Conservation (phyloP, 2,329 filamentous ascomycete genomes). For the Penicillium digitatum region DNA sequence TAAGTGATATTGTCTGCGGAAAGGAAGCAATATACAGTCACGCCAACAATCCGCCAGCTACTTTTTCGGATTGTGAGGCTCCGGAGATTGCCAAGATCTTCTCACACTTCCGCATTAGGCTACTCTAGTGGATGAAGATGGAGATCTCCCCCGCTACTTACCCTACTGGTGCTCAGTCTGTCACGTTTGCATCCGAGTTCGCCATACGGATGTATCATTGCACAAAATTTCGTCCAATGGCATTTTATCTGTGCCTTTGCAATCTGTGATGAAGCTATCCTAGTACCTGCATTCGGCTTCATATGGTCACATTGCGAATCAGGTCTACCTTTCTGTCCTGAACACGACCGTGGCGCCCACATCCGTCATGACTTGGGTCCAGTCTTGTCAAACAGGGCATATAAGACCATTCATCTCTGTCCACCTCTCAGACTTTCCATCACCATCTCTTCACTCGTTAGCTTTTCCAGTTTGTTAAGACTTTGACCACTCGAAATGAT, state of each 20-base stretch:
- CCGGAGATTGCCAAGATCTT: background rate
- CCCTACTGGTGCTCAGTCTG: conserved; percentile 28
- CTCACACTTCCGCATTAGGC: conserved; percentile 18
- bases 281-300: conserved; percentile 20
- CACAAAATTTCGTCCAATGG: conserved; percentile 8
- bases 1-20: background rate
- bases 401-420: conserved; percentile 24
- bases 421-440: conserved; percentile 1
- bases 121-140: conserved; percentile 1
- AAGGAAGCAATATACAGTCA: background rate
- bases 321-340: conserved; percentile 23
- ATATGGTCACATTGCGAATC: conserved; percentile 16
- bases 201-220: conserved; percentile 16
- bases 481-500: conserved; percentile 33
- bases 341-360: conserved; percentile 28
- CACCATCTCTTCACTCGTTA: conserved; percentile 22
- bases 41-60: background rate
- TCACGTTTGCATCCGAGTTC: conserved; percentile 26
- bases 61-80: background rate
- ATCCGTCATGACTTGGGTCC: conserved; percentile 17
- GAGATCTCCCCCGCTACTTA: conserved; percentile 10
- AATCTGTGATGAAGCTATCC: conserved; percentile 16
- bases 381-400: conserved; percentile 14
- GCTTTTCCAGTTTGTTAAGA: conserved; percentile 17
- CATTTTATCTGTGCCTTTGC: conserved; percentile 16